phyloP scores from a whole-genome alignment of 2,329 filamentous ascomycete genomes.

The Venturia aucupariae region DNA sequence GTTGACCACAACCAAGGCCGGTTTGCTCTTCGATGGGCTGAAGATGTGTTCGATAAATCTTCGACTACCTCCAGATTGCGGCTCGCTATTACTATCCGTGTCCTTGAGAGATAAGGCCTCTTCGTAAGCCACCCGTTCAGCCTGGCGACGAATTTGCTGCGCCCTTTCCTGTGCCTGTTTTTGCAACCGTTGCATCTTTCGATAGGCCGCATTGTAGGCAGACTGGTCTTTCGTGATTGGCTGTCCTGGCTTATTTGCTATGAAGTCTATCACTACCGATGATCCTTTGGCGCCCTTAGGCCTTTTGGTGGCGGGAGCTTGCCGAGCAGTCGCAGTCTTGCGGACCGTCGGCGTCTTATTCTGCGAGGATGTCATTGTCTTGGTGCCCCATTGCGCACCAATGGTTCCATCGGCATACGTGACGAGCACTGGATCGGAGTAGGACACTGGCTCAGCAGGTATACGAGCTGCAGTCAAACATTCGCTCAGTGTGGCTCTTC shows the following conservation, averaged over 20 bases:
- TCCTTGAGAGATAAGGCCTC: not conserved
- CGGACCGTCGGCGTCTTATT: not conserved
- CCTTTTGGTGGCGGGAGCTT: not conserved
- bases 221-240: not conserved
- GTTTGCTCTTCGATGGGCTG: not conserved
- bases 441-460: not conserved
- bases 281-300: not conserved
- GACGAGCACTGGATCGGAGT: not conserved
- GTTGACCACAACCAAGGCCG: not conserved
- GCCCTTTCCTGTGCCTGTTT: slow-evolving; percentile 1
- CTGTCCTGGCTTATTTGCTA: not conserved
- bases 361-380: not conserved
- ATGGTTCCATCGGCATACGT: slow-evolving; percentile 2
- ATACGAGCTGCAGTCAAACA: not conserved
- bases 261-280: not conserved
- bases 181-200: not conserved
- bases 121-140: slow-evolving; percentile 8
- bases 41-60: not conserved
- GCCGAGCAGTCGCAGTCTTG: not conserved
- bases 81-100: not conserved
- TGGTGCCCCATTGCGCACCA: not conserved
- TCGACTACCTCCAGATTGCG: not conserved
- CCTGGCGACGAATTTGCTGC: not conserved
- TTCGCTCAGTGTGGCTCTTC: slow-evolving; percentile 4
- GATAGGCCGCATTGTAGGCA: slow-evolving; percentile 10